Evolutionary conservation across 352 stramenopile species (phyloP), one percentile per base, ranked within the genome.

Genomic region (Phytopythium aichiense): DNA sequence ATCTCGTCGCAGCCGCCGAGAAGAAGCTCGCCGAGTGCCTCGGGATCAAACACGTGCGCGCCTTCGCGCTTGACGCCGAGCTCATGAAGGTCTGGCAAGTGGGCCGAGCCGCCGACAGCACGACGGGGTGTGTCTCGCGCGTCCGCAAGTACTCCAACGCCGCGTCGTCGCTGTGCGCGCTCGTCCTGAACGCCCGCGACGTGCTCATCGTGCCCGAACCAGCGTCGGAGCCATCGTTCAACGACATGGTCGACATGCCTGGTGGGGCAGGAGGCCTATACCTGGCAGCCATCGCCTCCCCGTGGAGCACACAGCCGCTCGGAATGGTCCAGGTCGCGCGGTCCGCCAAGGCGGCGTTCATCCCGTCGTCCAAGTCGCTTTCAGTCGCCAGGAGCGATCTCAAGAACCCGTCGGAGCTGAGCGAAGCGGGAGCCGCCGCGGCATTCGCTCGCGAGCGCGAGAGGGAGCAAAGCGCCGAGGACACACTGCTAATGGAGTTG

Each of bases 261-360:
- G 80, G 81, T 2, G 79, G 79, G 0, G 76, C 77, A 28, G 65
- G 76, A 43, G 84, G 81, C 0, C 53, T 91, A 52, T 90, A 90
- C 49, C 62, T 93, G 9, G 69, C 66, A 1, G 70, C 78, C 6
- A 91, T 90, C 58, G 55, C 68, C 8, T 88, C 81, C 16, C 72
- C 76, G 1, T 90, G 78, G 79, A 61, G 67, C 2, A 59, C 72
- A 0, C 56, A 71, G 1, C 74, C 79, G 4, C 74, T 91, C 28
- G 81, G 84, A 2, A 78, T 93, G 63, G 66, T 93, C 20, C 81
- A 93, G 60, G 79, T 89, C 20, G 73, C 81, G 43, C 75, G 81
- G 7, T 74, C 75, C 12, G 66, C 70, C 13, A 68, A 66, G 18
- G 63, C 65, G 38, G 60, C 56, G 0, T 38, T 73, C 23, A 66